Evolutionary conservation across 2,329 filamentous ascomycete species (phyloP), one percentile per base, ranked within the genome.

Genomic region (Sarocladiaceae sp.): DNA sequence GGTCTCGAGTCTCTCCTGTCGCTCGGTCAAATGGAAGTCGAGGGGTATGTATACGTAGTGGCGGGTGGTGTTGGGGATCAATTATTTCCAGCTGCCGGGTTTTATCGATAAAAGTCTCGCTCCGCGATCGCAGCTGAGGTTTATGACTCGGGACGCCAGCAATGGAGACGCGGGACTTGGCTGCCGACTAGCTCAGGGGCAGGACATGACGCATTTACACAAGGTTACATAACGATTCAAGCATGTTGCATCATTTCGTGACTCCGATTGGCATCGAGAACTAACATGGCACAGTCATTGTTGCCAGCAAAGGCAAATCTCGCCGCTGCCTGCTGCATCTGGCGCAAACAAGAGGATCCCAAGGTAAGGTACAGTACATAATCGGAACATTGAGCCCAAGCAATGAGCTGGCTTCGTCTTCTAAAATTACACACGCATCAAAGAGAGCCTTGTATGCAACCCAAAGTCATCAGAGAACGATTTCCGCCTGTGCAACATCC

Each of bases 371-470:
- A 29, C 20, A 41, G 21, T n/a, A 41, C 21, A 15, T 23, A 24
- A 39, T 41, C 37, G 37, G 23, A 29, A 18, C 37, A 27, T 9
- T 11, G 9, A 13, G 23, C 21, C 20, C 13, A 41, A 4, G 20
- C 4, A 16, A 12, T 41, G 23, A n/a, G n/a, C n/a, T n/a, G n/a
- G n/a, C n/a, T n/a, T n/a, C n/a, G n/a, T n/a, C 10, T 41, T 41
- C 23, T 41, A 41, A 21, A 41, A 41, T 27, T 41, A 39, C 21
- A 41, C n/a, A 27, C 13, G 29, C 18, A 16, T 16, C 18, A 41
- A 29, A 13, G 19, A 39, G n/a, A 41, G n/a, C 37, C 21, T 47
- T 49, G 48, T 51, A 53, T 52, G 50, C 53, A 56, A 50, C 53
- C 46, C 46, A 42, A 60, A 55, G 57, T 52, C 58, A 52, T 21